These are phyloP conservation scores for Waitea zeae DNA, from an alignment of 1,284 basidiomycete species.

Conservation along the genomic window DNA sequence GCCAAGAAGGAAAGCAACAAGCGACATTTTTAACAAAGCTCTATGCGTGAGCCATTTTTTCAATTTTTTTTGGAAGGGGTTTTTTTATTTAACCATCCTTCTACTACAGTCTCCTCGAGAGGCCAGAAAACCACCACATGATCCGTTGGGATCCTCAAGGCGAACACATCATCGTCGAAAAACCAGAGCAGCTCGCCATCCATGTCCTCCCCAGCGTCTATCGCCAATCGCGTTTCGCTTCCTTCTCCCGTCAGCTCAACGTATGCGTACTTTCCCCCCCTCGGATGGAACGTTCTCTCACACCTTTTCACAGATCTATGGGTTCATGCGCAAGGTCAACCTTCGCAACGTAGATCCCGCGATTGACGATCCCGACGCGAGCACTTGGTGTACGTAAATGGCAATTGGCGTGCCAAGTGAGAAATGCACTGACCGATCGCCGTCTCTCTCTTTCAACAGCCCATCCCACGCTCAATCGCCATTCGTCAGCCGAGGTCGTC, in stretches of 20 bases:
- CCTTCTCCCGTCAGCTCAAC: slow-evolving; percentile 87
- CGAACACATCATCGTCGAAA: slow-evolving; percentile 82
- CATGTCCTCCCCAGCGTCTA: slow-evolving; percentile 82
- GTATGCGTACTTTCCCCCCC: slow-evolving; percentile 36
- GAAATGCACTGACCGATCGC: slow-evolving; percentile 7
- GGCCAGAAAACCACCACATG: slow-evolving; percentile 78
- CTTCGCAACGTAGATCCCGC: slow-evolving; percentile 81
- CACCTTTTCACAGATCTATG: slow-evolving; percentile 60
- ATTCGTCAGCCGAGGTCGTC: slow-evolving; percentile 73
- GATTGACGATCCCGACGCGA: slow-evolving; percentile 83
- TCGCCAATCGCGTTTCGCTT: slow-evolving; percentile 84
- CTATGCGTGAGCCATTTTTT: slow-evolving; percentile 51
- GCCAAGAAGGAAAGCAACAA: slow-evolving; percentile 46
- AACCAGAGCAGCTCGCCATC: slow-evolving; percentile 75
- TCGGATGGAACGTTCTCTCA: slow-evolving; percentile 12
- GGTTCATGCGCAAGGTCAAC: slow-evolving; percentile 90
- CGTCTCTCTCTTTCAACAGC: slow-evolving; percentile 37
- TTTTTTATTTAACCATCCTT: slow-evolving; percentile 7
- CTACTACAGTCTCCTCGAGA: slow-evolving; percentile 51
- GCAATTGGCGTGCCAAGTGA: slow-evolving; percentile 3
- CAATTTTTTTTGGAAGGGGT: slow-evolving; percentile 6
- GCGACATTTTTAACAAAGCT: slow-evolving; percentile 86
- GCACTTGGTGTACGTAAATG: slow-evolving; percentile 81
- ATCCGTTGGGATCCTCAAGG: slow-evolving; percentile 84
- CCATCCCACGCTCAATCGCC: slow-evolving; percentile 74